Percentiles rank a stretch among this genome's conserved stretches.
Evolutionary conservation across 129 eudicot species (phyloP).

Genomic region (Sambucus nigra): DNA sequence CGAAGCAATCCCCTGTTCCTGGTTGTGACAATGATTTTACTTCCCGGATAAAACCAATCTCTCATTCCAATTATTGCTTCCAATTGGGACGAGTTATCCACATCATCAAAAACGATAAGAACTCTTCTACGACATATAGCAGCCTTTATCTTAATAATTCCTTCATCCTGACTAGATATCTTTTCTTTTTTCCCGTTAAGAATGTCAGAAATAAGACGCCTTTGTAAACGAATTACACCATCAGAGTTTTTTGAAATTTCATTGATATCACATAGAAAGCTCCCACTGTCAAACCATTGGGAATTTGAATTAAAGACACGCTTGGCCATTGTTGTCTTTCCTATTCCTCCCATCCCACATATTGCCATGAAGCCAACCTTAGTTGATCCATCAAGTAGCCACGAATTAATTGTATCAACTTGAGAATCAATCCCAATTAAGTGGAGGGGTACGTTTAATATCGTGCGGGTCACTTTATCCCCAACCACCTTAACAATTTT

Average conservation of each 20-base stretch:
- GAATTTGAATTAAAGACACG: constrained; percentile 1
- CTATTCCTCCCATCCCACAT: not conserved
- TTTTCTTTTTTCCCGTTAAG: not conserved
- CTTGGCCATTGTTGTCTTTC: constrained; percentile 8
- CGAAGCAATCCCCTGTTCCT: not conserved
- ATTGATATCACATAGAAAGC: constrained; percentile 4
- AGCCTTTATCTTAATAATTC: constrained; percentile 1
- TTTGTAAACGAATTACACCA: not conserved
- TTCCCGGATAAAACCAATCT: constrained; percentile 7
- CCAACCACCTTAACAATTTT: not conserved
- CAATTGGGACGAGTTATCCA: constrained; percentile 3
- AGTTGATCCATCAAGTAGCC: not conserved
- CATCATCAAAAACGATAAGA: constrained; percentile 12
- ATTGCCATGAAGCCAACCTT: constrained; percentile 1
- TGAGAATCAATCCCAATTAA: not conserved
- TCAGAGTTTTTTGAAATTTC: not conserved
- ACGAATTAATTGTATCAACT: not conserved
- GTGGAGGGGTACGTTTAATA: not conserved
- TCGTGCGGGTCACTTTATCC: not conserved
- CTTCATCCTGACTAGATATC: not conserved
- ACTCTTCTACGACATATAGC: constrained; percentile 3
- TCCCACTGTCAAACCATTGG: not conserved
- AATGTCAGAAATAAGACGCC: not conserved
- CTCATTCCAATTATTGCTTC: constrained; percentile 2
- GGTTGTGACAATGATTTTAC: constrained; percentile 12